These are phyloP conservation scores for Omphalea diandra DNA, from an alignment of 441 rosid genomes.

Conservation along the genomic window DNA sequence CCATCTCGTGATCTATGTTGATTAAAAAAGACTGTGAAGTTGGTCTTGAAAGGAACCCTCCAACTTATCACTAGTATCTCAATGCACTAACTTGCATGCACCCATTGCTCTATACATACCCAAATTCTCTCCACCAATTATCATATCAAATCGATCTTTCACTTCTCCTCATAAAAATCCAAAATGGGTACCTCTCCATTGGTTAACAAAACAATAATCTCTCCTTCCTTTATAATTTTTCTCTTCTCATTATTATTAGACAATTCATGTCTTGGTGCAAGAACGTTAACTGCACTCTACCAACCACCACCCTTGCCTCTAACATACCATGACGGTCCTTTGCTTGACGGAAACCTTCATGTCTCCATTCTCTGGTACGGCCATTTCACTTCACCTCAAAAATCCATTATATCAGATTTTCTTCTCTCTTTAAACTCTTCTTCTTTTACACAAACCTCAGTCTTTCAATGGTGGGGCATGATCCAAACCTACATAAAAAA, in stretches of 20 bases:
- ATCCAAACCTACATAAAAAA: constrained; percentile 31
- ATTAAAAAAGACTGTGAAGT: constrained; percentile 2
- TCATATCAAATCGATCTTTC: neutral
- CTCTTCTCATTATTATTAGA: constrained; percentile 15
- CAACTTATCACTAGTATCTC: constrained; percentile 13
- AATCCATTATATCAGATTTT: constrained; percentile 37
- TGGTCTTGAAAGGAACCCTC: constrained; percentile 26
- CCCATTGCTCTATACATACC: constrained; percentile 20
- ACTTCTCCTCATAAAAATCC: no score
- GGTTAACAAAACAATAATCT: neutral
- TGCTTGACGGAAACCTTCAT: constrained; percentile 35
- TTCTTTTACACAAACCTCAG: constrained; percentile 17
- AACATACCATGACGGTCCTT: constrained; percentile 35
- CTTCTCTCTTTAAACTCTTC: constrained; percentile 27
- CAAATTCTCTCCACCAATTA: neutral
- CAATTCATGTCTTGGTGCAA: constrained; percentile 23
- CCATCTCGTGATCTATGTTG: constrained; percentile 20
- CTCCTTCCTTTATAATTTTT: constrained; percentile 21
- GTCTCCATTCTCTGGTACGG: constrained; percentile 44
- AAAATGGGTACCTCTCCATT: constrained; percentile 22
- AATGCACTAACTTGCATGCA: constrained; percentile 27
- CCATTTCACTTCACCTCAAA: constrained; percentile 31
- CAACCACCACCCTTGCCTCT: constrained; percentile 32
- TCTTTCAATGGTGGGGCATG: constrained; percentile 33
- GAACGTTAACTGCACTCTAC: constrained; percentile 30